These are phyloP conservation scores for Emericellopsis terricola DNA, from an alignment of 495 filamentous ascomycete species.

Conservation along the genomic window DNA sequence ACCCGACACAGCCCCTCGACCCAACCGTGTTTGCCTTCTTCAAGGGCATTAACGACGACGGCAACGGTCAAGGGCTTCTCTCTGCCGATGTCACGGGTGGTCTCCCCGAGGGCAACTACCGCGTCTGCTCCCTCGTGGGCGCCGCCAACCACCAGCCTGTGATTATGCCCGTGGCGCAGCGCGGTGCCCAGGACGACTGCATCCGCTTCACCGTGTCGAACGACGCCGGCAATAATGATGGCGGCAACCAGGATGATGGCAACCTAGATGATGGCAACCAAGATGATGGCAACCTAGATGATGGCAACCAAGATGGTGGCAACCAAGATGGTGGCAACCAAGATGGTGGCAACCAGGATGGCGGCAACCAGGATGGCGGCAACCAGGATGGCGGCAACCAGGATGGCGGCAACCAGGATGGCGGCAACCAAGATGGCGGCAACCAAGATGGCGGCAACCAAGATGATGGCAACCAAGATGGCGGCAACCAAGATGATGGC, in stretches of 20 bases:
- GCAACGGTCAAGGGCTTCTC: conserved; percentile 43
- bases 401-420: conserved; percentile 3
- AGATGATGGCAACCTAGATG: conserved; percentile 3
- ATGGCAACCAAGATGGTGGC: conserved; percentile 2
- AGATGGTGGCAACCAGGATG: conserved; percentile 2
- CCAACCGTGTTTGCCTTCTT: conserved; percentile 49
- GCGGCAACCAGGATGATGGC: conserved; percentile 6
- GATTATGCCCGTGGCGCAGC: conserved; percentile 59
- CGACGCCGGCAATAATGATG: conserved; percentile 11
- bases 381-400: conserved; percentile 4
- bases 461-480: not conserved
- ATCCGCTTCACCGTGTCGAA: conserved; percentile 35
- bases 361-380: conserved; percentile 3
- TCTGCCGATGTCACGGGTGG: conserved; percentile 36
- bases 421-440: not conserved
- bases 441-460: not conserved
- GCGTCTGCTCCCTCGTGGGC: conserved; percentile 52
- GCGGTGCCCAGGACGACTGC: conserved; percentile 59
- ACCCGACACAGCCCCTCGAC: conserved; percentile 33
- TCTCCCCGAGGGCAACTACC: conserved; percentile 48
- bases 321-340: conserved; percentile 2
- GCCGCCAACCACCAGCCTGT: conserved; percentile 64
- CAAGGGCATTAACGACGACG: conserved; percentile 60
- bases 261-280: conserved; percentile 2
- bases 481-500: not conserved